Percentiles rank a stretch among this genome's conserved stretches.
These are phyloP conservation scores for Clonostachys sp. DNA, from an alignment of 2,329 filamentous ascomycete genomes.

Conservation along the genomic window DNA sequence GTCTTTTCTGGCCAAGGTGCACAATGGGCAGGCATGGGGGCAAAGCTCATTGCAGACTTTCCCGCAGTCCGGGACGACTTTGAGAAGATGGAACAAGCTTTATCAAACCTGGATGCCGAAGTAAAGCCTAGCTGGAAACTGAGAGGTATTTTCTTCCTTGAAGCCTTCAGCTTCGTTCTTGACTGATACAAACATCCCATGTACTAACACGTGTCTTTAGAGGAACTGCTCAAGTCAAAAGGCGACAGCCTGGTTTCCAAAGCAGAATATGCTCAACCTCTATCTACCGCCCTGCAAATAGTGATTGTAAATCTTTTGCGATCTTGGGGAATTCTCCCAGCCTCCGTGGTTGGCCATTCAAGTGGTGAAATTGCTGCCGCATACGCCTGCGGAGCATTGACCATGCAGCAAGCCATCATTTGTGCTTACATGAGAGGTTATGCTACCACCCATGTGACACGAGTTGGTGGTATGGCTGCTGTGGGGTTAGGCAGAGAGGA, in stretches of 20 bases:
- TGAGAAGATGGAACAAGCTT: neutral
- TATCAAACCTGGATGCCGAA: neutral
- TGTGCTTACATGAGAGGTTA: slow-evolving; percentile 1
- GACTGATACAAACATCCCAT: too few relatives aligned
- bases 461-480: slow-evolving; percentile 4
- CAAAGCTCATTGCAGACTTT: slow-evolving; percentile 19
- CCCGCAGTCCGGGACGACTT: slow-evolving; percentile 5
- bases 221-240: neutral
- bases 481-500: slow-evolving; percentile 17
- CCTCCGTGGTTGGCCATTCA: slow-evolving; percentile 30
- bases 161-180: too few relatives aligned
- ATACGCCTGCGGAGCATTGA: slow-evolving; percentile 24
- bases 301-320: slow-evolving; percentile 29
- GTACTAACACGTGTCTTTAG: neutral
- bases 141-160: neutral
- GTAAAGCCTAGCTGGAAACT: neutral
- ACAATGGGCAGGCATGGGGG: slow-evolving; percentile 15
- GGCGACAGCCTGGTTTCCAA: neutral
- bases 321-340: slow-evolving; percentile 17
- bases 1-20: slow-evolving; percentile 19
- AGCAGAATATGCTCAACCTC: slow-evolving; percentile 16
- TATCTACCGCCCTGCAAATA: slow-evolving; percentile 30
- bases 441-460: slow-evolving; percentile 9
- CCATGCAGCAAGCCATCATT: slow-evolving; percentile 4
- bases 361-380: slow-evolving; percentile 35